Conservation (phyloP, 2,329 filamentous ascomycete genomes). For the Tolypocladium cylindrosporum region DNA sequence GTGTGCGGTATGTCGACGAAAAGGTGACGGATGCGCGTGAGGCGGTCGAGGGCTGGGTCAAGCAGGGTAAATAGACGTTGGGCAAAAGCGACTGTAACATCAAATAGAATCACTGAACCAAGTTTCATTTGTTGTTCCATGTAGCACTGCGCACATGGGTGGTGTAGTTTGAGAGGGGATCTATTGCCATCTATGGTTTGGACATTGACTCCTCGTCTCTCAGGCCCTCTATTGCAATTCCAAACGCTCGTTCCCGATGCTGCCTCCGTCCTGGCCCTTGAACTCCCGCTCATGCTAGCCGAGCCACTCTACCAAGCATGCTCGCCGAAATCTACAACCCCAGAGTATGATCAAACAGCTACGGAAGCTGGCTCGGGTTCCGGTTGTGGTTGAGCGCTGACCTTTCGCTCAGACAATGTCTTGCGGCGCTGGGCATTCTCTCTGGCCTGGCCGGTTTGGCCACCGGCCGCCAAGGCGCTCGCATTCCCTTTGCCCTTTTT, state of each 20-base stretch:
- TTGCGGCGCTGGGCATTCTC: constrained; percentile 21
- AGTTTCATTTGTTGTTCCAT: constrained; percentile 16
- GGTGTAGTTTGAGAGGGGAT: neutral
- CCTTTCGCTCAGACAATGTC: constrained; percentile 23
- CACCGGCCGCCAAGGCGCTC: constrained; percentile 38
- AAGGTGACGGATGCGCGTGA: constrained; percentile 70
- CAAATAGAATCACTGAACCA: constrained; percentile 21
- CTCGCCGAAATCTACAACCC: constrained; percentile 1
- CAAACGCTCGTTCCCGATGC: neutral
- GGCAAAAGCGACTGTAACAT: constrained; percentile 23
- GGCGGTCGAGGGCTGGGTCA: constrained; percentile 79
- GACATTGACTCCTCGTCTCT: neutral
- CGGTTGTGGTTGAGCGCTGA: constrained; percentile 8
- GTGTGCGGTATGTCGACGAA: constrained; percentile 64
- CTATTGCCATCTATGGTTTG: neutral
- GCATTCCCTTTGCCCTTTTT: constrained; percentile 21
- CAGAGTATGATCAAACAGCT: constrained; percentile 4
- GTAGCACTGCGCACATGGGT: too few relatives aligned
- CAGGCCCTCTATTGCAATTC: neutral
- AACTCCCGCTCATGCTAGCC: constrained; percentile 13
- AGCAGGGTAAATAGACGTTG: constrained; percentile 63
- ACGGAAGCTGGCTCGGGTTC: constrained; percentile 13
- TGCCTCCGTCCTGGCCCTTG: neutral
- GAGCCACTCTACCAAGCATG: neutral
- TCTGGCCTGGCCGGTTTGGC: constrained; percentile 31